Base-by-base conservation (phyloP, 441 rosid species). In the Adansonia madagascariensis region DNA sequence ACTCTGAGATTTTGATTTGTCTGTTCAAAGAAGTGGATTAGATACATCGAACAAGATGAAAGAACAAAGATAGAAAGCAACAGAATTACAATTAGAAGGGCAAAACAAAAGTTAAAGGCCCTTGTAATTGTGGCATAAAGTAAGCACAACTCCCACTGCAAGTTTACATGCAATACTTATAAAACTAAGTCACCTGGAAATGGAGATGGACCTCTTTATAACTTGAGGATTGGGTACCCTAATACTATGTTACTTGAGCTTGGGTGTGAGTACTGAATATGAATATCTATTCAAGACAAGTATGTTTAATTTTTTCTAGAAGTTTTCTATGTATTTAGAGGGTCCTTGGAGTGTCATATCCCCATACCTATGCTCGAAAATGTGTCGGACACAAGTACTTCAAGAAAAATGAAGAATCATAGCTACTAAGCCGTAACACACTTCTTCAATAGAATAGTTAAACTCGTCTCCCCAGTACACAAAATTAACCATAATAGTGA, bases 1-100 rank as follows among this genome's bases (percentile, higher is more conserved):
- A 80, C 84, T 83, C 71, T 88, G 82, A 53, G 91, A 89, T 84
- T 91, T 95, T 52, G 93, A 87, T 88, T 91, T 95, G 66, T 94
- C 98, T 95, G 75, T 78, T 80, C 27, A 67, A 80, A 70, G 15
- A 79, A 57, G 53, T 60, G 53, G 35, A 65, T 49, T 50, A 52
- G 56, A 75, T 20, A 49, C 57, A 76, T 14, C 14, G 44, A 27
- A 27, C 18, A 44, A 55, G 20, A 22, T 11, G 15, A 18, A 49
- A 47, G 72, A 44, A 15, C 31, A 27, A 31, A 12, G 68, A 15
- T 15, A 67, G 24, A 67, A 43, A 20, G 59, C 14, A 73, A 22
- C 4, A 9, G n/a, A 59, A 60, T 24, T 31, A 50, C 22, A 70
- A 50, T 52, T 50, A 70, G n/a, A 50, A 27, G 44, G 22, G 46